Conservation (phyloP, 139 green algal genomes). For the Mesotaenium endlicherianum region DNA sequence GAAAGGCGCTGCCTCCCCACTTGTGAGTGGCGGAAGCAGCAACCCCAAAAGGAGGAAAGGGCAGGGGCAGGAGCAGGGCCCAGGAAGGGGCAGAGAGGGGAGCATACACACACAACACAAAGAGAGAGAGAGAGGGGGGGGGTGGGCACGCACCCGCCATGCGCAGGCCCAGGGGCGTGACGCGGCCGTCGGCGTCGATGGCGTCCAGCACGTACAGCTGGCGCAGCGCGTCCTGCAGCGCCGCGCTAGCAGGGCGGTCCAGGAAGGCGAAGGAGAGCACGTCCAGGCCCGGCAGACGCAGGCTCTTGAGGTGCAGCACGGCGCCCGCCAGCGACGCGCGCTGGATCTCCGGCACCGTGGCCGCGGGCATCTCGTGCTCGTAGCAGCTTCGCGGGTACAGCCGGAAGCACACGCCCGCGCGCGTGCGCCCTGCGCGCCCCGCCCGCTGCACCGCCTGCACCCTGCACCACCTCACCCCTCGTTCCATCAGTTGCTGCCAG, state of each 20-base stretch:
- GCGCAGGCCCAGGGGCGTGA: conserved; percentile 16
- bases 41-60: background rate
- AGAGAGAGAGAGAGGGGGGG: background rate
- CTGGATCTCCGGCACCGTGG: conserved; percentile 88
- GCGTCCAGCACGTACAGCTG: conserved; percentile 88
- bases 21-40: no score
- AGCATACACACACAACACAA: background rate
- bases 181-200: conserved; percentile 74
- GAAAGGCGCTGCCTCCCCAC: no score
- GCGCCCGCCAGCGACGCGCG: conserved; percentile 71
- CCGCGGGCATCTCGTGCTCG: conserved; percentile 76
- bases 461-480: no score
- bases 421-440: conserved; percentile 82
- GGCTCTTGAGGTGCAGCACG: conserved; percentile 90
- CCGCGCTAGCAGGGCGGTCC: conserved; percentile 67
- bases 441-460: conserved; percentile 88
- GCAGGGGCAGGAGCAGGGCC: background rate
- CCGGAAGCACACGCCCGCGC: conserved; percentile 77
- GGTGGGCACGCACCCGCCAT: background rate
- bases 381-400: conserved; percentile 85
- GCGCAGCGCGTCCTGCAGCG: conserved; percentile 75
- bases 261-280: conserved; percentile 94
- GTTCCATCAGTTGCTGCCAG: no score
- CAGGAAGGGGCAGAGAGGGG: no score
- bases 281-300: no score